phyloP scores from a whole-genome alignment of 164 flowering plant genomes.

The Akebia trifoliata region DNA sequence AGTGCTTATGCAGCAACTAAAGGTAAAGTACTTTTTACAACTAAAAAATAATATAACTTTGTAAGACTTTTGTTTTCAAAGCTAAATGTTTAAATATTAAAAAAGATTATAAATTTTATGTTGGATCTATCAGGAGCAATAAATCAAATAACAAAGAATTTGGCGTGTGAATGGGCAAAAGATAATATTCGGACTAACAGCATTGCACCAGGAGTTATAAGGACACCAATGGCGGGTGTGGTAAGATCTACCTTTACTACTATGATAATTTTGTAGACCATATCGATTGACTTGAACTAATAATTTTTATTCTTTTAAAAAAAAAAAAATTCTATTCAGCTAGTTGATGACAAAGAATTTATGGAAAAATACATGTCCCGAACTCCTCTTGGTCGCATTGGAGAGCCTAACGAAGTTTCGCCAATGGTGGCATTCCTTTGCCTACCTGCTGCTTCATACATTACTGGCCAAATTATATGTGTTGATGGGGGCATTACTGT shows the following conservation, averaged over 20 bases:
- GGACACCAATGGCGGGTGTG: background rate
- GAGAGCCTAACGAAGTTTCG: background rate
- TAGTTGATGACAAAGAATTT: background rate
- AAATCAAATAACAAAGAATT: conserved; percentile 1
- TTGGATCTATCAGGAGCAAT: background rate
- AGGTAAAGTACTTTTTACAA: background rate
- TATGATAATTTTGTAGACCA: background rate
- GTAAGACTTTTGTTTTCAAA: background rate
- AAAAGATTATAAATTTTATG: too few relatives aligned
- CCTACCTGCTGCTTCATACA: conserved; percentile 8
- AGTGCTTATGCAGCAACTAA: conserved; percentile 6
- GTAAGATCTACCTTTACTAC: background rate
- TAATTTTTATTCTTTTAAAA: background rate
- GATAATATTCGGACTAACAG: background rate
- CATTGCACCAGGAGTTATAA: background rate
- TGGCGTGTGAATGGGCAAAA: conserved; percentile 1
- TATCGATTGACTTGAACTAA: too few relatives aligned
- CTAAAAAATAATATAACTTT: background rate
- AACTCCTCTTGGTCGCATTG: background rate
- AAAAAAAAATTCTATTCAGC: background rate
- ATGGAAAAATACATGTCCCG: background rate
- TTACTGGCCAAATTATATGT: conserved; percentile 8
- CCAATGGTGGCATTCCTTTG: conserved; percentile 6
- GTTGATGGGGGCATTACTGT: conserved; percentile 7
- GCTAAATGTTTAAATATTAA: background rate